Conservation (phyloP, 495 filamentous ascomycete species). For the Elaphomyces granulatus region DNA sequence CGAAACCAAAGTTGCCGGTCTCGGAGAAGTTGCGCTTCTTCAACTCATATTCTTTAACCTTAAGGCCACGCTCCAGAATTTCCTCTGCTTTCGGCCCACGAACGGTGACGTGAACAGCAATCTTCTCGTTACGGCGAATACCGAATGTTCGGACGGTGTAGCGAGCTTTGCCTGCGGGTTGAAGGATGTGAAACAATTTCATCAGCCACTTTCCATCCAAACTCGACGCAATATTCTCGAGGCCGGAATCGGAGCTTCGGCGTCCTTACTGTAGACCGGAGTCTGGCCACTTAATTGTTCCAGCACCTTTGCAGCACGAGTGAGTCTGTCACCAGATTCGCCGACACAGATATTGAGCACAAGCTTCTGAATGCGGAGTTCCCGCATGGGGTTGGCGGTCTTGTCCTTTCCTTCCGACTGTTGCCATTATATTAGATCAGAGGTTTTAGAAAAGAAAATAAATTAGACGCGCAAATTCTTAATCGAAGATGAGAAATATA, state of each 20-base stretch:
- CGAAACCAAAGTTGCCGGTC: conserved; percentile 99
- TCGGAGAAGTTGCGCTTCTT: conserved; percentile 98
- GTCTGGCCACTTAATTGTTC: conserved; percentile 99
- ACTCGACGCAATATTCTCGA: no score
- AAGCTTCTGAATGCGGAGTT: conserved; percentile 99
- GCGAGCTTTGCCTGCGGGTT: conserved; percentile 75
- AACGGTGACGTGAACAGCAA: conserved; percentile 98
- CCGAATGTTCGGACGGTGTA: conserved; percentile 99
- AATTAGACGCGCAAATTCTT: not conserved
- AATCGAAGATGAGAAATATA: conserved; percentile 1
- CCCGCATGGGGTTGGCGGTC: conserved; percentile 93
- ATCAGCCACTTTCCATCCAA: no score
- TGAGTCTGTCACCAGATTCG: conserved; percentile 99
- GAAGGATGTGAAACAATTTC: no score
- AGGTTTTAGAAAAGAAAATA: not conserved
- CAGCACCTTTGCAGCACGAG: conserved; percentile 98
- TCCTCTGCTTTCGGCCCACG: conserved; percentile 99
- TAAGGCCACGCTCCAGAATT: conserved; percentile 98
- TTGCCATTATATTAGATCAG: conserved; percentile 9
- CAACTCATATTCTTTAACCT: conserved; percentile 99
- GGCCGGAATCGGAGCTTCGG: no score
- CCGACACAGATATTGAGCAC: conserved; percentile 99
- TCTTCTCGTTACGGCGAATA: conserved; percentile 99
- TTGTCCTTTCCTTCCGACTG: conserved; percentile 58
- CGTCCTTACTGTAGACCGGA: conserved; percentile 82